These are phyloP conservation scores for Trametopsis cervina DNA, from an alignment of 768 basidiomycete genomes.

Conservation along the genomic window DNA sequence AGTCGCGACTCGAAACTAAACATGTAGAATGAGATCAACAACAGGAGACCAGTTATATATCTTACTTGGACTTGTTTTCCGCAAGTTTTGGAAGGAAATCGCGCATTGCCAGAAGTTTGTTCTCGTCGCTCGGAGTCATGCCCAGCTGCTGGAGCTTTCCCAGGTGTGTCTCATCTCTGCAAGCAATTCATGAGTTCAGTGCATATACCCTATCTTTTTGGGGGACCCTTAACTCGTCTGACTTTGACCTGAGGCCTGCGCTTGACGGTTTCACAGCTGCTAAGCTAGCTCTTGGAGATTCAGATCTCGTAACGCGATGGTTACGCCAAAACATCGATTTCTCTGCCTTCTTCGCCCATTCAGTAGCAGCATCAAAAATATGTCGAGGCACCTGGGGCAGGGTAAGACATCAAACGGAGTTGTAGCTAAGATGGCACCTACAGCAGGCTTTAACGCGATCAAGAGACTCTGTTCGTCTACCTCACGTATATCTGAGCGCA, in stretches of 20 bases:
- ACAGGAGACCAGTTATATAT: neutral
- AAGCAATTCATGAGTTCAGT: constrained; percentile 6
- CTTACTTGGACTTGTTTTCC: constrained; percentile 68
- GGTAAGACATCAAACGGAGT: neutral
- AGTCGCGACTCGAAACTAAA: constrained; percentile 62
- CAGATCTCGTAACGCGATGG: constrained; percentile 45
- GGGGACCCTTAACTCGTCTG: constrained; percentile 65
- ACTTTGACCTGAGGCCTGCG: constrained; percentile 42
- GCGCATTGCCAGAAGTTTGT: constrained; percentile 79
- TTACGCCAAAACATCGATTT: constrained; percentile 76
- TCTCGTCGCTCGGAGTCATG: constrained; percentile 76
- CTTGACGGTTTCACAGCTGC: constrained; percentile 53
- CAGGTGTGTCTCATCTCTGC: constrained; percentile 73
- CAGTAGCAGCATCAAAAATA: constrained; percentile 78
- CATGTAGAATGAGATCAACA: neutral
- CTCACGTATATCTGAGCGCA: constrained; percentile 73
- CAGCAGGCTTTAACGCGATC: constrained; percentile 69
- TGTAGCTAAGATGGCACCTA: constrained; percentile 31
- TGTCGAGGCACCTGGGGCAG: constrained; percentile 52
- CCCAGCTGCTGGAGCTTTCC: constrained; percentile 81
- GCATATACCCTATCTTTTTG: constrained; percentile 3
- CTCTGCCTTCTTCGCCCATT: constrained; percentile 84
- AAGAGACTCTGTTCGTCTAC: constrained; percentile 75
- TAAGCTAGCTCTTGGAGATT: constrained; percentile 69
- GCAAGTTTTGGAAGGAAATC: constrained; percentile 86